A percentile compares a stretch with the other conserved stretches of the same genome.
Conservation (phyloP, 148 eudicot species). For the Agrostemma githago region DNA sequence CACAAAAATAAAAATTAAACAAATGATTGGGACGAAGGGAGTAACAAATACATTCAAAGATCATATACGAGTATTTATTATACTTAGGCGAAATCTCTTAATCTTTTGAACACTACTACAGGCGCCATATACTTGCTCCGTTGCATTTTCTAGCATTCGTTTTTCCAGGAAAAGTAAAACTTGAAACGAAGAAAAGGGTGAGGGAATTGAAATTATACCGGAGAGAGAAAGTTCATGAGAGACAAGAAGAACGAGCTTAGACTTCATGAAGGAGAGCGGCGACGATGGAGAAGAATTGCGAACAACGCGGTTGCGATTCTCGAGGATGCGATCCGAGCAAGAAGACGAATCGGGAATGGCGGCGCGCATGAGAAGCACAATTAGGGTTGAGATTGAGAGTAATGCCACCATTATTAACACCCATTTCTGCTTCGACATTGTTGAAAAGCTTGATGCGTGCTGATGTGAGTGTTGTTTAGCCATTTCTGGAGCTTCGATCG, state of each 20-base stretch:
- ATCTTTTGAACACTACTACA: no score
- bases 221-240: conserved; percentile 97
- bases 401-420: conserved; percentile 39
- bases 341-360: conserved; percentile 26
- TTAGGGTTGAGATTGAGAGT: conserved; percentile 53
- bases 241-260: conserved; percentile 79
- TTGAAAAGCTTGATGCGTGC: conserved; percentile 16
- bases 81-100: no score
- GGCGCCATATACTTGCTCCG: no score
- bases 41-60: no score
- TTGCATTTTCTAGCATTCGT: no score
- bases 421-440: conserved; percentile 48
- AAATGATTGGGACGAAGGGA: no score
- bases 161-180: no score
- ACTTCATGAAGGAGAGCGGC: conserved; percentile 89
- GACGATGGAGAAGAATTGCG: conserved; percentile 10
- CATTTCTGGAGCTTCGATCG: conserved; percentile 25
- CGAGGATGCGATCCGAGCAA: conserved; percentile 26
- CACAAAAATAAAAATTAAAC: no score
- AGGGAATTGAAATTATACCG: conserved; percentile 33
- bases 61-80: no score
- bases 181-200: background rate
- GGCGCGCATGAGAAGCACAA: conserved; percentile 54
- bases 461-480: conserved; percentile 37
- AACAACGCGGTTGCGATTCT: conserved; percentile 13